A percentile compares a stretch with the other conserved stretches of the same genome.
Evolutionary conservation across 257 asterid species (phyloP).

Genomic region (Orobanche coerulescens): DNA sequence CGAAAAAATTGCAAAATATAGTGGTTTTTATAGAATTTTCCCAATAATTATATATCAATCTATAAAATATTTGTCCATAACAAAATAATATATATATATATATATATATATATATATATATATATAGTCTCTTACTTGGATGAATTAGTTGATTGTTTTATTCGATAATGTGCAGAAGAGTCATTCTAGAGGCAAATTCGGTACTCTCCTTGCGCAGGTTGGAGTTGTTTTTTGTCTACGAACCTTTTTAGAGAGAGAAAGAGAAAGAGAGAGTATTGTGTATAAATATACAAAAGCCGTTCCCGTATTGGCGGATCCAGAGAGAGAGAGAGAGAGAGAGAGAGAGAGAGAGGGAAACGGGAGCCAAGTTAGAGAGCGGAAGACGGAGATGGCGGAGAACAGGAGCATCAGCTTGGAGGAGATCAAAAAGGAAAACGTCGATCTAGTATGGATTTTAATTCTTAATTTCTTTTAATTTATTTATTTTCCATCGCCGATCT

Average conservation of each 20-base stretch:
- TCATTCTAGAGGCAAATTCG: background rate
- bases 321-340: background rate
- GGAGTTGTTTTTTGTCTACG: conserved; percentile 1
- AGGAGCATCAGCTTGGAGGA: conserved; percentile 48
- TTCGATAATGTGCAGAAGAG: background rate
- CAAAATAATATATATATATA: too few species aligned
- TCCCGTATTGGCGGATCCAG: background rate
- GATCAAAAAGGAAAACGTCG: conserved; percentile 64
- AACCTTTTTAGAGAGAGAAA: conserved; percentile 15
- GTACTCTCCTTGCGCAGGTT: background rate
- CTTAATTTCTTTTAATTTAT: background rate
- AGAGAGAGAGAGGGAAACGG: too few species aligned
- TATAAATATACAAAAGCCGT: background rate
- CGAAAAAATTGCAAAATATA: too few species aligned
- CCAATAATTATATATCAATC: too few species aligned
- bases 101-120: too few species aligned
- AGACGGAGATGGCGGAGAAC: conserved; percentile 29
- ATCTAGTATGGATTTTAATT: conserved; percentile 41
- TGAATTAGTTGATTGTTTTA: background rate
- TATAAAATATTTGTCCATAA: too few species aligned
- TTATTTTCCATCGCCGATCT: background rate
- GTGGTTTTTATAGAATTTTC: too few species aligned
- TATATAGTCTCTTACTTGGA: too few species aligned
- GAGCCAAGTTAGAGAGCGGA: too few species aligned
- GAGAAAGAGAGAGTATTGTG: background rate